A percentile compares a stretch with the other conserved stretches of the same genome.
These are phyloP conservation scores for Pascua sp. DNA, from an alignment of 1,284 basidiomycete genomes.

Conservation along the genomic window DNA sequence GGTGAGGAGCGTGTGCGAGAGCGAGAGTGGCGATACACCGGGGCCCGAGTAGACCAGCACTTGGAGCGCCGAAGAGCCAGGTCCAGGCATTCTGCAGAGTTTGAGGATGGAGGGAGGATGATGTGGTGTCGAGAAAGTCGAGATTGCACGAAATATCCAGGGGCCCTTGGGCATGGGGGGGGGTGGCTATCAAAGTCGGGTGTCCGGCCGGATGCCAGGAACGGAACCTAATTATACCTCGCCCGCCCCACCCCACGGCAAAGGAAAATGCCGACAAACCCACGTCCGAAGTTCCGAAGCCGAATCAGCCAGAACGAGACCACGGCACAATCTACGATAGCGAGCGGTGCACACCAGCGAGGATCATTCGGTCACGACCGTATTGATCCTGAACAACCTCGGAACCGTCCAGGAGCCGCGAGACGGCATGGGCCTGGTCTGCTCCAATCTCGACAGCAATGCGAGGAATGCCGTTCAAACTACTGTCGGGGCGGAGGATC, in stretches of 20 bases:
- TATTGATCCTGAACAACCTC: conserved; percentile 76
- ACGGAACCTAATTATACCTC: too few species aligned
- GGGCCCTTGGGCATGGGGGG: too few species aligned
- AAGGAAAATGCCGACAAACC: too few species aligned
- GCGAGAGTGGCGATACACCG: conserved; percentile 61
- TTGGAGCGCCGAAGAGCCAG: conserved; percentile 49
- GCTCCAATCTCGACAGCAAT: conserved; percentile 77
- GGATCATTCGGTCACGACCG: conserved; percentile 54
- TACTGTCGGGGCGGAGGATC: conserved; percentile 52
- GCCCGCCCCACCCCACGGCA: too few species aligned
- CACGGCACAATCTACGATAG: too few species aligned
- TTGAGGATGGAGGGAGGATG: neutral
- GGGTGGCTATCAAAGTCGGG: too few species aligned
- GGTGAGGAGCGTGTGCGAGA: conserved; percentile 57
- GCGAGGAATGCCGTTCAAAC: conserved; percentile 24
- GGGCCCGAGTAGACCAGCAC: conserved; percentile 75
- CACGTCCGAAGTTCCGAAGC: neutral
- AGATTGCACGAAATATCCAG: too few species aligned
- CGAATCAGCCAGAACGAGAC: too few species aligned
- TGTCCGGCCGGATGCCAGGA: too few species aligned
- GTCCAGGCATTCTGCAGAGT: conserved; percentile 34
- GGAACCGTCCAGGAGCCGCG: conserved; percentile 57
- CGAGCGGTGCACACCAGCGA: conserved; percentile 16
- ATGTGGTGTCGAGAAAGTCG: neutral
- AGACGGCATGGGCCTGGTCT: conserved; percentile 64